A percentile compares a stretch with the other conserved stretches of the same genome.
Conservation (phyloP, 345 rosid species). For the Combretum micranthum region DNA sequence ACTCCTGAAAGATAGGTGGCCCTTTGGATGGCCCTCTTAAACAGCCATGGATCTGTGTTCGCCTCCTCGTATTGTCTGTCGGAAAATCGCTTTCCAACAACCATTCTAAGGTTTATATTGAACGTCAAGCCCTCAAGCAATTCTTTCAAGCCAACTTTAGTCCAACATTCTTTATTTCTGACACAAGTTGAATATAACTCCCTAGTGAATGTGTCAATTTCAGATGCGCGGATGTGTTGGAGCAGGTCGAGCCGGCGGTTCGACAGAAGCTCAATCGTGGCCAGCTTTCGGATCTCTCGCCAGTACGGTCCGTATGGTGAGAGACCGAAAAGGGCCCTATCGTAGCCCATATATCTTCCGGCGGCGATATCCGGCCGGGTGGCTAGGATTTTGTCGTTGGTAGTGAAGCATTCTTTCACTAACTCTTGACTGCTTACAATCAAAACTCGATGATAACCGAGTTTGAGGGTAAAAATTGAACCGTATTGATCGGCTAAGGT, state of each 20-base stretch:
- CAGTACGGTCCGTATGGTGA: conserved; percentile 12
- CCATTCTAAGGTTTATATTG: conserved; percentile 9
- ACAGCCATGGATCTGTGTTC: conserved; percentile 10
- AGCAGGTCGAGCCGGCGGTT: conserved; percentile 9
- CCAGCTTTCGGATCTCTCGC: conserved; percentile 5
- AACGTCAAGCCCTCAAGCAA: conserved; percentile 7
- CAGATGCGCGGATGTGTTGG: conserved; percentile 1
- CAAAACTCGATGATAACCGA: conserved; percentile 2
- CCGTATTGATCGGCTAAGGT: conserved; percentile 10
- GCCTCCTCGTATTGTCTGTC: background rate
- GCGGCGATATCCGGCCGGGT: conserved; percentile 5
- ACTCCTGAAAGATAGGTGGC: conserved; percentile 6
- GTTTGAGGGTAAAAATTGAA: conserved; percentile 10
- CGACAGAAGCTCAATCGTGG: conserved; percentile 12
- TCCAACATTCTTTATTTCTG: background rate
- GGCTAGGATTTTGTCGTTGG: conserved; percentile 3
- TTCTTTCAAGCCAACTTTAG: conserved; percentile 1
- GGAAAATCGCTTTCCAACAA: conserved; percentile 11
- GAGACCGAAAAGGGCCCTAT: conserved; percentile 6
- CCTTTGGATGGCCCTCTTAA: conserved; percentile 1
- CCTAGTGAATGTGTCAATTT: conserved; percentile 9
- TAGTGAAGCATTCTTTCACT: conserved; percentile 10
- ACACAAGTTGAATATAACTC: conserved; percentile 1
- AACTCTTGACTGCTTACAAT: conserved; percentile 12
- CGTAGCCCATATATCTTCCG: conserved; percentile 9